Conservation (phyloP, 2,329 filamentous ascomycete genomes). For the Parasarocladium wereldwijsianum region DNA sequence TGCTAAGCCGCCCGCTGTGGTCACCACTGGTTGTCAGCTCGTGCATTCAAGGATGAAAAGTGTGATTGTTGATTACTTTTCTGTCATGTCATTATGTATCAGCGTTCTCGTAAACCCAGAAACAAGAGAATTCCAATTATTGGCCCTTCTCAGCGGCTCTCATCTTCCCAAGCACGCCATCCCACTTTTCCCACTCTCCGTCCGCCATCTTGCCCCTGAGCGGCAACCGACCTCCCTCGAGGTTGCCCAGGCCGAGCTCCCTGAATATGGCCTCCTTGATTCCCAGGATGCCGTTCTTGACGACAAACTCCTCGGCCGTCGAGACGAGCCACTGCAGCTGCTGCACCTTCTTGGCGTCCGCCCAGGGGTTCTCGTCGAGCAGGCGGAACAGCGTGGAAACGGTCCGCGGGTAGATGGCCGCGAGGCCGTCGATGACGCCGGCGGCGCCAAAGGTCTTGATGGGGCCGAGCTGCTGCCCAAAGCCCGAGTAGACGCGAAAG, state of each 20-base stretch:
- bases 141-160: conserved; percentile 7
- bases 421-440: conserved; percentile 52
- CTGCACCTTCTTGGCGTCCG: conserved; percentile 34
- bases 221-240: conserved; percentile 43
- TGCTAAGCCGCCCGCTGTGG: too few relatives aligned
- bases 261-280: conserved; percentile 48
- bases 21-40: too few relatives aligned
- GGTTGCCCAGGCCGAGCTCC: conserved; percentile 40
- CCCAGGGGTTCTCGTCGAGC: conserved; percentile 9
- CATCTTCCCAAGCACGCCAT: conserved; percentile 7
- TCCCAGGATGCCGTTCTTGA: conserved; percentile 43
- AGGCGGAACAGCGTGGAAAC: conserved; percentile 43
- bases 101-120: too few relatives aligned
- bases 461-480: conserved; percentile 52
- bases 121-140: not conserved
- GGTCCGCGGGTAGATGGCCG: conserved; percentile 48
- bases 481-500: conserved; percentile 50
- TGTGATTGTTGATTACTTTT: too few relatives aligned
- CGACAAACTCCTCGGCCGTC: conserved; percentile 46
- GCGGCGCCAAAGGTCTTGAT: conserved; percentile 48
- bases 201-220: conserved; percentile 40
- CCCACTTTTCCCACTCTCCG: conserved; percentile 12
- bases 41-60: too few relatives aligned
- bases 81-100: too few relatives aligned
- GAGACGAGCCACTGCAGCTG: conserved; percentile 47